Conservation (phyloP, 805 yeast species). For the Cephaloascus fragrans region DNA sequence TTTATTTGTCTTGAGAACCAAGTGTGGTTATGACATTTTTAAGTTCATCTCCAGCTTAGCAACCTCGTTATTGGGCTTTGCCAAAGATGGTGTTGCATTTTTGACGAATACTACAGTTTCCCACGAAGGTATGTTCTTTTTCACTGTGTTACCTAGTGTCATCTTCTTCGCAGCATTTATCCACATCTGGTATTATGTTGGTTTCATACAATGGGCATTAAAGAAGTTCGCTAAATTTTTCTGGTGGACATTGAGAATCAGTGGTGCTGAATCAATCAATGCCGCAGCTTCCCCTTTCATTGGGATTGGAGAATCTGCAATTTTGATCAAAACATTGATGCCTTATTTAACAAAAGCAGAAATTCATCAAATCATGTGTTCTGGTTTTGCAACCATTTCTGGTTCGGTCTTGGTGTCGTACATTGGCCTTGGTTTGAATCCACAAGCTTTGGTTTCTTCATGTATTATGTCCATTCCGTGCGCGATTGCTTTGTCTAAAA, state of each 20-base stretch:
- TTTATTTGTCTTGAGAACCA: conserved; percentile 50
- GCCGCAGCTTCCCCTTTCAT: conserved; percentile 61
- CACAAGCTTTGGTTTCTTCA: conserved; percentile 54
- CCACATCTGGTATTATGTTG: conserved; percentile 51
- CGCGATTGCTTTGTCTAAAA: conserved; percentile 48
- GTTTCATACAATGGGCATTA: conserved; percentile 50
- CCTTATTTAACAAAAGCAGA: conserved; percentile 53
- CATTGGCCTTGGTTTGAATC: conserved; percentile 51
- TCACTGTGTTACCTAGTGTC: conserved; percentile 53
- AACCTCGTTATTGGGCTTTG: conserved; percentile 45
- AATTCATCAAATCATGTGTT: conserved; percentile 50
- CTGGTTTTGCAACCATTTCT: conserved; percentile 57
- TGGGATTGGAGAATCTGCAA: conserved; percentile 56
- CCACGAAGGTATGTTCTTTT: conserved; percentile 35
- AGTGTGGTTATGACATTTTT: conserved; percentile 51
- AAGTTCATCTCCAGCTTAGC: conserved; percentile 50
- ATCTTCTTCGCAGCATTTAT: conserved; percentile 55
- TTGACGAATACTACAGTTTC: conserved; percentile 33
- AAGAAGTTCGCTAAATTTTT: conserved; percentile 47
- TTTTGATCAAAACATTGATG: conserved; percentile 47
- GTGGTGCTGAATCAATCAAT: conserved; percentile 58
- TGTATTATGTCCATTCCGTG: conserved; percentile 67
- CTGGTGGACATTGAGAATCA: conserved; percentile 48
- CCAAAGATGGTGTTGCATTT: conserved; percentile 54
- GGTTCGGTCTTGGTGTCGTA: conserved; percentile 57